Percentiles rank a stretch among this genome's conserved stretches.
Evolutionary conservation across 345 rosid species (phyloP).

Genomic region (Nephelium lappaceum): DNA sequence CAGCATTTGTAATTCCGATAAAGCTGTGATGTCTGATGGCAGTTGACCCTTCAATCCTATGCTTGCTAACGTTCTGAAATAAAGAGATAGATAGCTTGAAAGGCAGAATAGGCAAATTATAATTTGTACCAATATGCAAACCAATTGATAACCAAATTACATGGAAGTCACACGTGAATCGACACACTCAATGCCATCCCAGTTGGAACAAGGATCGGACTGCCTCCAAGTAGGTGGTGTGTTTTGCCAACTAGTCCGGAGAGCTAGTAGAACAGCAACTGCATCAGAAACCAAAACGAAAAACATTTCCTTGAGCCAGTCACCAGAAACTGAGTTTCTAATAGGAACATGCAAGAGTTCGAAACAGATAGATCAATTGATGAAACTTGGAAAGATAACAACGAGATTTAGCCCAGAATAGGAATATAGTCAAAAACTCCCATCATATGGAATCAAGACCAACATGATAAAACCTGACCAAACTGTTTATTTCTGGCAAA

Average conservation of each 20-base stretch:
- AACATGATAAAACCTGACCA: too few species aligned
- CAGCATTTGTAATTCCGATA: conserved; percentile 68
- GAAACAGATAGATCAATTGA: neutral
- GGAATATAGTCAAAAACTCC: too few species aligned
- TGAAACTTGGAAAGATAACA: neutral
- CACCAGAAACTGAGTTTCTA: neutral
- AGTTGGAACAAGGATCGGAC: conserved; percentile 74
- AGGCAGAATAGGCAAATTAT: neutral
- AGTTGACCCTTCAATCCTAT: conserved; percentile 60
- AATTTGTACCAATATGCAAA: neutral
- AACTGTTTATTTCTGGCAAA: too few species aligned
- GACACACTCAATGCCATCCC: conserved; percentile 74
- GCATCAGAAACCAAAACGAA: conserved; percentile 25
- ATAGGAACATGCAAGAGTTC: neutral
- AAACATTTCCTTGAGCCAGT: neutral
- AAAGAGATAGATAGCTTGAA: conserved; percentile 12
- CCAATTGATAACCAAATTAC: conserved; percentile 37
- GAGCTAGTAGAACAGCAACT: conserved; percentile 46
- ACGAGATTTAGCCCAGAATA: too few species aligned
- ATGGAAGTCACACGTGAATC: conserved; percentile 52
- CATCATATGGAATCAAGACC: too few species aligned
- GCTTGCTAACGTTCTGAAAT: conserved; percentile 61
- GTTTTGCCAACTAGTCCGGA: conserved; percentile 48
- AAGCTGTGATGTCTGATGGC: conserved; percentile 49
- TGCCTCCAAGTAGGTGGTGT: conserved; percentile 65